phyloP scores from a whole-genome alignment of 2,329 filamentous ascomycete species.

The Fragosphaeria purpurea region DNA sequence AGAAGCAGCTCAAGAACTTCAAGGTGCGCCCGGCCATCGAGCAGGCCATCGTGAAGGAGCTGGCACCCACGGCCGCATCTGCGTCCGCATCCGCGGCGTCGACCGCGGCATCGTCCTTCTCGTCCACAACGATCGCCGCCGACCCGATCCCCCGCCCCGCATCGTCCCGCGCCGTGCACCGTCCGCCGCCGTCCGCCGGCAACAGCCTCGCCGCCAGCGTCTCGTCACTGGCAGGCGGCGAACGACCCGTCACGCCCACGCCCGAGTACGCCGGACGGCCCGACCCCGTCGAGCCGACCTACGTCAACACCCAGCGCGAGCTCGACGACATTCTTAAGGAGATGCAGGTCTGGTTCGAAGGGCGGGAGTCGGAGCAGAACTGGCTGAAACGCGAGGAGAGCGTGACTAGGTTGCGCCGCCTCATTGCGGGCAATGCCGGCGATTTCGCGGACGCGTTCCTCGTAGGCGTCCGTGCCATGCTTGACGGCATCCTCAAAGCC shows the following conservation, averaged over 20 bases:
- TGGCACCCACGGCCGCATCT: conserved; percentile 40
- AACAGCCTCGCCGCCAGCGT: conserved; percentile 39
- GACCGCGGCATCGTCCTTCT: conserved; percentile 3
- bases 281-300: conserved; percentile 67
- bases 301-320: conserved; percentile 75
- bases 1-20: conserved; percentile 72
- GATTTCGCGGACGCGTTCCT: conserved; percentile 68
- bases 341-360: conserved; percentile 76
- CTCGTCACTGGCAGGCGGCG: conserved; percentile 33
- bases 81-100: too few relatives aligned
- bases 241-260: conserved; percentile 50
- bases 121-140: conserved; percentile 25
- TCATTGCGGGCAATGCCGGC: conserved; percentile 73
- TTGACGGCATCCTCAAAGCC: conserved; percentile 85
- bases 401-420: conserved; percentile 62
- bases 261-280: conserved; percentile 45
- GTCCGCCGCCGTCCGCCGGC: conserved; percentile 2
- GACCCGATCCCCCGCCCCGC: conserved; percentile 29
- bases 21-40: conserved; percentile 83
- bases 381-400: conserved; percentile 82
- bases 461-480: conserved; percentile 56
- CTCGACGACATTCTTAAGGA: conserved; percentile 78
- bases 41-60: conserved; percentile 65
- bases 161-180: conserved; percentile 16
- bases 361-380: conserved; percentile 81